A percentile compares a stretch with the other conserved stretches of the same genome.
Conservation (phyloP, 495 filamentous ascomycete species). For the Podospora conica region DNA sequence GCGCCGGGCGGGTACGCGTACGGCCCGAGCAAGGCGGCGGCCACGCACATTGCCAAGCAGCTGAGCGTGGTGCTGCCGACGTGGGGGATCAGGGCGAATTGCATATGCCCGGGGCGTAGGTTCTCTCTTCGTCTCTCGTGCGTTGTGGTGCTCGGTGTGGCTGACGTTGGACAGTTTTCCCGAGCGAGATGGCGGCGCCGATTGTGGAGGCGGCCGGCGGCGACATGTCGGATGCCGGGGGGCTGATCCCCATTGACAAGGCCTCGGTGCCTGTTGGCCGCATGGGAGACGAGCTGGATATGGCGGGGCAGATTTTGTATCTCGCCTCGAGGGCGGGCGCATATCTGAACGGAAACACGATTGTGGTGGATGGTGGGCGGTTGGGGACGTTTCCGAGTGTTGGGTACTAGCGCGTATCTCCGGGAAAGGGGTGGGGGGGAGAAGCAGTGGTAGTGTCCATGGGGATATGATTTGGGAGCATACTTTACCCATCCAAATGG, state of each 20-base stretch:
- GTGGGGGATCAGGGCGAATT: conserved; percentile 58
- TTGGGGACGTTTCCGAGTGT: conserved; percentile 45
- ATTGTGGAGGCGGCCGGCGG: conserved; percentile 38
- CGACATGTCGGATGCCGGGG: conserved; percentile 22
- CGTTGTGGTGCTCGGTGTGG: not conserved
- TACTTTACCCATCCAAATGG: not conserved
- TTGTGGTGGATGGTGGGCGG: conserved; percentile 57
- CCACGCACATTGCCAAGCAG: conserved; percentile 59
- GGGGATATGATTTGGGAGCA: not conserved
- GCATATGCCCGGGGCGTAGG: conserved; percentile 62
- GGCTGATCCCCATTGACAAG: conserved; percentile 21
- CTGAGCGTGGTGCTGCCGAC: conserved; percentile 46
- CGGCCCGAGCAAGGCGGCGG: conserved; percentile 56
- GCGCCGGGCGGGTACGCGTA: conserved; percentile 55
- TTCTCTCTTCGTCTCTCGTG: not conserved
- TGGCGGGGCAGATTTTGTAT: conserved; percentile 57
- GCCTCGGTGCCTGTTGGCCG: conserved; percentile 26
- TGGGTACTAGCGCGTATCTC: conserved; percentile 37
- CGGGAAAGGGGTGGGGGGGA: not conserved
- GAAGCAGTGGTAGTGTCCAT: not conserved
- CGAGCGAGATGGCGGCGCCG: conserved; percentile 55
- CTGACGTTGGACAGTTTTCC: conserved; percentile 44
- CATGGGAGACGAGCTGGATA: conserved; percentile 43
- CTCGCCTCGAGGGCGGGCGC: conserved; percentile 56
- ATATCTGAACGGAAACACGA: conserved; percentile 55